Evolutionary conservation across 164 flowering plant species (phyloP).

Genomic region (Chloranthus sessilifolius): DNA sequence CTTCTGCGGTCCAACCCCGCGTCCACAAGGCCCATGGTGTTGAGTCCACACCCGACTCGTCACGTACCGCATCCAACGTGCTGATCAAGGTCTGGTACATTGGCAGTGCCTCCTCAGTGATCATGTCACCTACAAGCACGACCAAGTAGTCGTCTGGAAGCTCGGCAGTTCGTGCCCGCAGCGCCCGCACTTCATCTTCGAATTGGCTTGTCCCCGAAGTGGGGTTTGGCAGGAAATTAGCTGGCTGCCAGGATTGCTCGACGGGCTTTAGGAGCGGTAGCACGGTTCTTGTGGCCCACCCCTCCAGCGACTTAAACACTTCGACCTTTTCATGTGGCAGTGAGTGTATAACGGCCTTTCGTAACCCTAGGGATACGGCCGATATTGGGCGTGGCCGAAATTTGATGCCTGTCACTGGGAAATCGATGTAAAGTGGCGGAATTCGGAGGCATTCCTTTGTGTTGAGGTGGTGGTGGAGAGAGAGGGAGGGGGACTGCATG

Average conservation of each 20-base stretch:
- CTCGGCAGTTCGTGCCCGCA: slow-evolving; percentile 24
- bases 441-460: too few species aligned
- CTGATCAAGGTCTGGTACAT: slow-evolving; percentile 32
- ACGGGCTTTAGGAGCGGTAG: slow-evolving; percentile 32
- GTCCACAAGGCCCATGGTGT: slow-evolving; percentile 38
- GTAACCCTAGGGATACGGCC: not conserved
- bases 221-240: slow-evolving; percentile 37
- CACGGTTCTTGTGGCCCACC: slow-evolving; percentile 20
- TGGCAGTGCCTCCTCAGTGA: slow-evolving; percentile 30
- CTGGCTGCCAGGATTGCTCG: slow-evolving; percentile 41
- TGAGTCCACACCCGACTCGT: slow-evolving; percentile 26
- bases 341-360: slow-evolving; percentile 11
- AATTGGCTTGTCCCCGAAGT: slow-evolving; percentile 20
- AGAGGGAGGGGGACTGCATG: too few species aligned
- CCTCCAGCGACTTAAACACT: slow-evolving; percentile 23
- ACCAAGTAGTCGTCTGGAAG: slow-evolving; percentile 38
- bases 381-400: not conserved
- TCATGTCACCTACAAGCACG: slow-evolving; percentile 38
- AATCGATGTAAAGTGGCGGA: too few species aligned
- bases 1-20: slow-evolving; percentile 35
- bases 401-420: too few species aligned
- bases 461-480: too few species aligned
- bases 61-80: slow-evolving; percentile 22
- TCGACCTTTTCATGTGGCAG: slow-evolving; percentile 29
- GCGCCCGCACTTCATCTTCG: slow-evolving; percentile 21